Evolutionary conservation across 495 filamentous ascomycete genomes (phyloP).

Genomic region (Neurospora sp.): DNA sequence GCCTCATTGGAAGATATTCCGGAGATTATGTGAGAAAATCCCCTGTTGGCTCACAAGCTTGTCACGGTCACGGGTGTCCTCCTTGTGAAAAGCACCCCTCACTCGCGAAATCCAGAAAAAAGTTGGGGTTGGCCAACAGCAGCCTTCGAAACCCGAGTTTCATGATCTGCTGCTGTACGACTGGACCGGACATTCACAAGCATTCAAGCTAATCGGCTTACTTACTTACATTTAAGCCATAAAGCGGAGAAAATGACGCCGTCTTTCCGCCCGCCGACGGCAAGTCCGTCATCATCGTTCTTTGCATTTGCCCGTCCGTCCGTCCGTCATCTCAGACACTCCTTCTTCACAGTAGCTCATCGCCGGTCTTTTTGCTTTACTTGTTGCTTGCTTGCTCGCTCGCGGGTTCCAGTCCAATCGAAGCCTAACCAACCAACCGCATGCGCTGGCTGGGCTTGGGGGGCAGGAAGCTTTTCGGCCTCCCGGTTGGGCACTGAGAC

Average conservation of each 20-base stretch:
- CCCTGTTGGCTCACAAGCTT: neutral
- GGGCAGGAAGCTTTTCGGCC: neutral
- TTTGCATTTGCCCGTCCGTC: neutral
- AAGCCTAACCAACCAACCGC: slow-evolving; percentile 20
- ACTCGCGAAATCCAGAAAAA: neutral
- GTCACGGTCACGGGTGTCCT: neutral
- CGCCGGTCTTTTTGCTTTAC: neutral
- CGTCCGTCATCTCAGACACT: neutral
- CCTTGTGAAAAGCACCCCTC: neutral
- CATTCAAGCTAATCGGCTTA: neutral
- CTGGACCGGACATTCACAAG: neutral
- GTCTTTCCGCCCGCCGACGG: neutral
- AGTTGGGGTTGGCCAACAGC: neutral
- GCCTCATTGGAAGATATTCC: slow-evolving; percentile 18
- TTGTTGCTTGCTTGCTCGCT: neutral
- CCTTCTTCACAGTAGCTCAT: neutral
- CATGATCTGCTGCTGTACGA: neutral
- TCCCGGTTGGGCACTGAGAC: slow-evolving; percentile 39
- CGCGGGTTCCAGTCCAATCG: slow-evolving; percentile 24
- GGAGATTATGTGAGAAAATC: neutral
- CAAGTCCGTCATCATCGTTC: neutral
- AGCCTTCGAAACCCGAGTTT: neutral
- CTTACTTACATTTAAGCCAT: neutral
- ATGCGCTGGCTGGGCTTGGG: neutral
- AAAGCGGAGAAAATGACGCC: slow-evolving; percentile 3